A percentile compares a stretch with the other conserved stretches of the same genome.
phyloP scores from a whole-genome alignment of 345 rosid genomes.

The Trapa incisa region DNA sequence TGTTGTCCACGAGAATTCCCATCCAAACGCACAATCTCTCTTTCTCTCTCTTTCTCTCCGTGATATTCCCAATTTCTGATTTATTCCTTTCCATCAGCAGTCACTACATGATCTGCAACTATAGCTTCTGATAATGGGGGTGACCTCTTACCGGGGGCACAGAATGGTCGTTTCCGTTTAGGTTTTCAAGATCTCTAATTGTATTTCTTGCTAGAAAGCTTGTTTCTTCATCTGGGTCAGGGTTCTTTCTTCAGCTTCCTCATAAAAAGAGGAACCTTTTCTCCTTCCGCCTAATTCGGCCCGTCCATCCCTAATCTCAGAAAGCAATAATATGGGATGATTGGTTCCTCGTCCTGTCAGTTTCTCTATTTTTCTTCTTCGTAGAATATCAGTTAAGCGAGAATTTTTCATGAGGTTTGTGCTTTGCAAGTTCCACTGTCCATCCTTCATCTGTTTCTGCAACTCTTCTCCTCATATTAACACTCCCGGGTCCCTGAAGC shows the following conservation, averaged over 20 bases:
- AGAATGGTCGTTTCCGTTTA: neutral
- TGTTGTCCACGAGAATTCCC: neutral
- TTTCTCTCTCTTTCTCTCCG: neutral
- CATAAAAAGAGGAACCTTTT: neutral
- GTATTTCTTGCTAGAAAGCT: neutral
- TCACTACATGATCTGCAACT: neutral
- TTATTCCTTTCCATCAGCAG: neutral
- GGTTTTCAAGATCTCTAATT: neutral
- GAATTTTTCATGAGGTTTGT: conserved; percentile 51
- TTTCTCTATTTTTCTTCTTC: neutral
- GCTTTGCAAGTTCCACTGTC: conserved; percentile 60
- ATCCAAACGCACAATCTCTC: neutral
- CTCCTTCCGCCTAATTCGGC: too few relatives aligned
- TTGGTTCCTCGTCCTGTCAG: neutral
- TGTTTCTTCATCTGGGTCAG: conserved; percentile 3
- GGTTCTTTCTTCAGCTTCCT: neutral
- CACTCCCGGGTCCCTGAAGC: conserved; percentile 34
- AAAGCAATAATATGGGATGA: conserved; percentile 1
- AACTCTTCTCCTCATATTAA: conserved; percentile 52
- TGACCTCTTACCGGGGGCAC: neutral
- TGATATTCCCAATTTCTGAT: neutral
- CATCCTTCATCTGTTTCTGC: conserved; percentile 55
- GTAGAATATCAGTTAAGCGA: neutral
- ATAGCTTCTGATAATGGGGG: neutral
- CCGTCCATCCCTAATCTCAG: neutral